These are phyloP conservation scores for Ceriops tagal DNA, from an alignment of 345 rosid species.

Conservation along the genomic window DNA sequence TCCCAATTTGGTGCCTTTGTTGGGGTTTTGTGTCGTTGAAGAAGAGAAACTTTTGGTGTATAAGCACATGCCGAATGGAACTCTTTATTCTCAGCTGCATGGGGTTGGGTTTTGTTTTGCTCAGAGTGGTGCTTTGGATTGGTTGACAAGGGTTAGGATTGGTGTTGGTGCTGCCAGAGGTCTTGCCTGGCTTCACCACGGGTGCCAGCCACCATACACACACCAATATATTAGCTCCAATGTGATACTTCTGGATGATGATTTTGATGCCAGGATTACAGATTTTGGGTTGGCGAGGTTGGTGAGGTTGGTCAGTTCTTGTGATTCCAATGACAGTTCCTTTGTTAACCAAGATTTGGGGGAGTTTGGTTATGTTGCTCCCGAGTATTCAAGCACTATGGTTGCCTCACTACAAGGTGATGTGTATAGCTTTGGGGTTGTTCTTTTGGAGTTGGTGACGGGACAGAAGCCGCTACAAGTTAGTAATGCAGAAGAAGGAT, in stretches of 20 bases:
- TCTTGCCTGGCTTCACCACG: conserved; percentile 94
- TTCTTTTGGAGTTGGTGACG: conserved; percentile 70
- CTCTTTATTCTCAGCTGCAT: conserved; percentile 59
- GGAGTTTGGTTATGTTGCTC: conserved; percentile 82
- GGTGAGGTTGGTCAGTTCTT: conserved; percentile 47
- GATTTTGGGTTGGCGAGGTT: conserved; percentile 77
- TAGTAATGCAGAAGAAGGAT: conserved; percentile 41
- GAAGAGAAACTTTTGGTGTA: conserved; percentile 83
- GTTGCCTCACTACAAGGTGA: conserved; percentile 72
- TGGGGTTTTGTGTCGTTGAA: conserved; percentile 79
- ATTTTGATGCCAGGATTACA: conserved; percentile 71
- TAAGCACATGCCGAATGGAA: conserved; percentile 78
- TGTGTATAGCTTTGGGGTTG: conserved; percentile 77
- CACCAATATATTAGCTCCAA: conserved; percentile 72
- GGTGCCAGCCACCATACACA: conserved; percentile 59
- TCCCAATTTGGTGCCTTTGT: conserved; percentile 79
- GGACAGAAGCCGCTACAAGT: conserved; percentile 58
- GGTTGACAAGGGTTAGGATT: conserved; percentile 69
- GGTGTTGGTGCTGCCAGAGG: conserved; percentile 81
- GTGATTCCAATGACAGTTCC: conserved; percentile 45
- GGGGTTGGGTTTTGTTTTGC: conserved; percentile 32
- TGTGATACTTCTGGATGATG: conserved; percentile 75
- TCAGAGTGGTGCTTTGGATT: conserved; percentile 44
- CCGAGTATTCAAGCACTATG: conserved; percentile 69
- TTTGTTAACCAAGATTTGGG: conserved; percentile 58